Base-by-base conservation (phyloP, 768 basidiomycete species). In the Daedaleopsis nitida region DNA sequence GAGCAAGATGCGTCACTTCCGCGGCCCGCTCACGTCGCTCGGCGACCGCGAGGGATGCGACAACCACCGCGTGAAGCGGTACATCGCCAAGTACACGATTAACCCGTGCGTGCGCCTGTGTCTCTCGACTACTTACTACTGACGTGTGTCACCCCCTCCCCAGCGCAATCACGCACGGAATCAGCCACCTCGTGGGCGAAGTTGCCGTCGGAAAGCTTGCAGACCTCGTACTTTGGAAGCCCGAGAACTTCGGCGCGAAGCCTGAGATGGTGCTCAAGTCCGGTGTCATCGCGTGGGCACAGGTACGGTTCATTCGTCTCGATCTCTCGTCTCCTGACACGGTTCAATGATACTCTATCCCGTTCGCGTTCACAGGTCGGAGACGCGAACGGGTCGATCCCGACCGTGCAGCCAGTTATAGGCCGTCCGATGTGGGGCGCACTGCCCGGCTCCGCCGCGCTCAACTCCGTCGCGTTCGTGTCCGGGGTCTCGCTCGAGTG, bases 251-350 rank as follows among this genome's bases (percentile, higher is more conserved):
- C 73, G 97, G 97, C 2, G 79, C 88, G 1, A 90, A 92, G 68
- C 96, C 96, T 0, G 92, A 96, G 72, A 90, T 93, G 89, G 88
- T 98, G 43, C 79, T 98, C 64, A 99, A 98, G 74, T 91, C 91
- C 8, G 97, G 97, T 19, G 87, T 97, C 8, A 96, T 98, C 66
- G 92, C 83, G 13, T 94, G 88, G 85, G 87, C 93, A 1, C 88
- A 94, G 80, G 94, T 92, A 60, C 57, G 10, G 83, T 70, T 9
- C 44, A 32, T 21, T 51, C 37, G 52, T 14, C 38, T 11, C 52
- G 13, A 16, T 37, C 55, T 37, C 55, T 13, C 52, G 45, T 27
- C 21, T 3, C 13, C 38, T 19, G 14, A 19, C 21, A 42, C 34
- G 1, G 1, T 11, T 24, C 16, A 52, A n/a, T 50, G 47, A 17